phyloP scores from a whole-genome alignment of 495 filamentous ascomycete genomes.

The Letharia lupina region DNA sequence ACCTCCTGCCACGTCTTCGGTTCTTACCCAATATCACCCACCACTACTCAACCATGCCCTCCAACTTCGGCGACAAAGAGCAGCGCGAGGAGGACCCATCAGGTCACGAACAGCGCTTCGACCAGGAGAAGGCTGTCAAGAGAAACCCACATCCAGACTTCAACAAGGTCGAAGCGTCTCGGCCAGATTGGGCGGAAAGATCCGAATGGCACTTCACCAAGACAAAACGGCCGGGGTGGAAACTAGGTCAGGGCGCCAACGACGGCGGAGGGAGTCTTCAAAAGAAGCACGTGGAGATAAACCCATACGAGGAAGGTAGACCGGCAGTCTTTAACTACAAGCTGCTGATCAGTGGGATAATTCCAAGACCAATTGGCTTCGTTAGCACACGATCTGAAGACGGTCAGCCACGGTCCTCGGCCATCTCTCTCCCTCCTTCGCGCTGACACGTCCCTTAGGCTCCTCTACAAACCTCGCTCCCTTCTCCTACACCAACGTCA shows the following conservation, averaged over 20 bases:
- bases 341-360: slow-evolving; percentile 77
- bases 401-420: slow-evolving; percentile 30
- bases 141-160: slow-evolving; percentile 51
- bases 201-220: slow-evolving; percentile 51
- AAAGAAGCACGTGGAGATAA: slow-evolving; percentile 64
- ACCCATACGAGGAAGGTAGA: slow-evolving; percentile 68
- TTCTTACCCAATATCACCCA: background rate
- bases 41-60: slow-evolving; percentile 14
- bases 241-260: slow-evolving; percentile 67
- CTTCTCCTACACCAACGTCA: slow-evolving; percentile 74
- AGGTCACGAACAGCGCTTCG: slow-evolving; percentile 30
- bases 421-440: background rate
- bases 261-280: slow-evolving; percentile 46
- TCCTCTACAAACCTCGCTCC: slow-evolving; percentile 69
- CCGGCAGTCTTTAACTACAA: slow-evolving; percentile 76
- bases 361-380: slow-evolving; percentile 70
- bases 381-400: slow-evolving; percentile 52
- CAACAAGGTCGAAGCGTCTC: slow-evolving; percentile 62
- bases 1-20: too few species aligned
- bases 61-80: slow-evolving; percentile 27
- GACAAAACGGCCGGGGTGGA: slow-evolving; percentile 68
- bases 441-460: slow-evolving; percentile 21
- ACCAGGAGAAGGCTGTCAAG: slow-evolving; percentile 25
- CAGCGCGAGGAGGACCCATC: slow-evolving; percentile 29
- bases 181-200: slow-evolving; percentile 55